Conservation (phyloP, 257 asterid genomes). For the Rehmannia glutinosa region DNA sequence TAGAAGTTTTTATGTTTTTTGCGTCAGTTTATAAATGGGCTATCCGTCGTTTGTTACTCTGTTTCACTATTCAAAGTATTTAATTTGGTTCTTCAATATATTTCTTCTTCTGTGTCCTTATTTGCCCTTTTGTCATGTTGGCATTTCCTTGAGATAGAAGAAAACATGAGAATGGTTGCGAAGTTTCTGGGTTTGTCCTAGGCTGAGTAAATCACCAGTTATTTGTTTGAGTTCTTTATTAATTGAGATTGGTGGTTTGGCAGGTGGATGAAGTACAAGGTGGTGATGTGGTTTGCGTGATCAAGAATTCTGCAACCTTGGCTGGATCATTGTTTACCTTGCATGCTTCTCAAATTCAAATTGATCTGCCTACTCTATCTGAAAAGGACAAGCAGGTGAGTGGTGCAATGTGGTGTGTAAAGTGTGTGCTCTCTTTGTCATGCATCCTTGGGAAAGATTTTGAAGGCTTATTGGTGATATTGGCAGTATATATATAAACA, state of each 20-base stretch:
- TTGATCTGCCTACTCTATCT: conserved; percentile 87
- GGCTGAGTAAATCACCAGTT: not conserved
- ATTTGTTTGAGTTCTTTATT: conserved; percentile 3
- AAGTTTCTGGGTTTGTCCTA: not conserved
- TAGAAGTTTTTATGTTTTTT: not conserved
- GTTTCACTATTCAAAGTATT: not conserved
- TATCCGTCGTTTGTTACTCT: not conserved
- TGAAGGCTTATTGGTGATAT: not conserved
- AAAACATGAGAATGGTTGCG: not conserved
- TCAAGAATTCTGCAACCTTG: conserved; percentile 91
- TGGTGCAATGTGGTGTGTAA: conserved; percentile 3
- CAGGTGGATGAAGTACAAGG: conserved; percentile 87
- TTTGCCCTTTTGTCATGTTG: no score
- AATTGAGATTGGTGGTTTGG: conserved; percentile 10
- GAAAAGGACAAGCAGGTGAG: conserved; percentile 85
- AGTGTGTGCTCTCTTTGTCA: not conserved
- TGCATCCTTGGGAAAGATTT: not conserved
- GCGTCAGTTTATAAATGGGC: not conserved
- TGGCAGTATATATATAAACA: not conserved
- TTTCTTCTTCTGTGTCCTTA: no score
- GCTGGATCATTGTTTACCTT: conserved; percentile 85
- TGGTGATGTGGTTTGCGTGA: conserved; percentile 66
- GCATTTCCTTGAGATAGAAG: not conserved
- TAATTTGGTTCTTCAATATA: conserved; percentile 4
- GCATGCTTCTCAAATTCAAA: conserved; percentile 92